Evolutionary conservation across 352 stramenopile species (phyloP), one percentile per base, ranked within the genome.

Genomic region (Phytophthora pluvialis): DNA sequence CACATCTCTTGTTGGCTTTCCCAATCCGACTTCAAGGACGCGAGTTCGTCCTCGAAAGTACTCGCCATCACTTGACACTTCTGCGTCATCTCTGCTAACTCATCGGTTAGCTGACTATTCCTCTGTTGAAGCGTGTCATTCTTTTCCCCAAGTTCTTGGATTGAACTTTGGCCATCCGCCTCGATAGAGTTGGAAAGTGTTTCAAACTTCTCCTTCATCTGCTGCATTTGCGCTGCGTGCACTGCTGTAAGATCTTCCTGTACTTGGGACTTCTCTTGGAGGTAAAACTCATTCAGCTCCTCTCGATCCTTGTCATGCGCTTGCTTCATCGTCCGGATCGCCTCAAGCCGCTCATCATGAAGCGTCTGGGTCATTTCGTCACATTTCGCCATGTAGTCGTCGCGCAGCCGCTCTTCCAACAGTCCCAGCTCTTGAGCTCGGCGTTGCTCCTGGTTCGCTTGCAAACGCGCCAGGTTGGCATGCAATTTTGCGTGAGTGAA

Each of bases 191-290:
- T 62, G 1, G 66, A 66, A 5, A 59, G 15, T 25, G 25, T 29
- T 3, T 64, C 60, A 13, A 63, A 63, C 38, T 62, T 59, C 8
- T 63, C 39, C 40, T 74, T 70, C 31, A 67, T 33, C 18, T 80
- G 66, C 11, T 78, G 60, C 28, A 78, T 51, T 33, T 86, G 69
- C 1, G 53, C 42, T 0, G 35, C 12, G 31, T 80, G 70, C 0
- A 76, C 45, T 13, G 72, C 62, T 3, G 48, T 40, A 2, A 84
- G 57, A 42, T 89, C 81, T 67, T 88, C 78, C 21, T 85, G 67
- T 11, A 86, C n/a, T 21, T 88, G 78, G 3, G 63, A 70, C 35
- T 83, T 86, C 26, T 90, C 83, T 38, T 89, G 75, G 25, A 88
- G 52, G 29, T 78, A 89, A 28, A 78, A 88, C 9, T 71, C 61